Percentiles rank a stretch among this genome's conserved stretches.
Evolutionary conservation across 2,329 filamentous ascomycete species (phyloP).

Genomic region (Coleophoma cylindrospora): DNA sequence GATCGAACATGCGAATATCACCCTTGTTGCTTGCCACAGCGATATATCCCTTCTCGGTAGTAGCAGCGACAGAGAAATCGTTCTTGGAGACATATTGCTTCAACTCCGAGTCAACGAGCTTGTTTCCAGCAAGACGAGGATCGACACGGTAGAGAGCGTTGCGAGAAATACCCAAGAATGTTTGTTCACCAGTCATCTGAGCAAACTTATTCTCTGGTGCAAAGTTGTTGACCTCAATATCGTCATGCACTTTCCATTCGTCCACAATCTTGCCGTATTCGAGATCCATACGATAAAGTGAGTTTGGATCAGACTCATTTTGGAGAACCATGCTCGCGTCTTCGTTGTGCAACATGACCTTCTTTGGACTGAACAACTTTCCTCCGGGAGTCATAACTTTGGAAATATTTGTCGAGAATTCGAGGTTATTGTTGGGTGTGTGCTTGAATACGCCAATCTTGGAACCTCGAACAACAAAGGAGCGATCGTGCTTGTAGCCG

Average conservation of each 20-base stretch:
- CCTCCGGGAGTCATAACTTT: slow-evolving; percentile 88
- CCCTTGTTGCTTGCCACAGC: slow-evolving; percentile 97
- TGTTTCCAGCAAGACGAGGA: slow-evolving; percentile 82
- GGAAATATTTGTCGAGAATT: slow-evolving; percentile 96
- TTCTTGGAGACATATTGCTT: slow-evolving; percentile 98
- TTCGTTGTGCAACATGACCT: slow-evolving; percentile 29
- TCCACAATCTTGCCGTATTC: slow-evolving; percentile 98
- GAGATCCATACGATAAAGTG: slow-evolving; percentile 93
- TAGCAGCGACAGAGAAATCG: slow-evolving; percentile 90
- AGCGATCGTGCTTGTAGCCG: slow-evolving; percentile 94
- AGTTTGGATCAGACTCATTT: slow-evolving; percentile 67
- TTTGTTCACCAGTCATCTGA: slow-evolving; percentile 93
- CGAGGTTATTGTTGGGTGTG: slow-evolving; percentile 82
- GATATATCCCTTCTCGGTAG: slow-evolving; percentile 94
- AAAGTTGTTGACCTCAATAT: slow-evolving; percentile 89
- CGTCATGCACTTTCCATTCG: slow-evolving; percentile 97
- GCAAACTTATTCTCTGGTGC: slow-evolving; percentile 97
- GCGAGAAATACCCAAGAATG: slow-evolving; percentile 86
- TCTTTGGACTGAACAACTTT: slow-evolving; percentile 86
- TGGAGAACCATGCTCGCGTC: slow-evolving; percentile 30
- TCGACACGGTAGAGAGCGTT: slow-evolving; percentile 94
- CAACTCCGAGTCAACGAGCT: slow-evolving; percentile 86
- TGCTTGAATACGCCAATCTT: slow-evolving; percentile 99
- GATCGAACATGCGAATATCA: slow-evolving; percentile 93
- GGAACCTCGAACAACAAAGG: slow-evolving; percentile 92